A percentile compares a stretch with the other conserved stretches of the same genome.
Evolutionary conservation across 495 filamentous ascomycete species (phyloP).

Genomic region (Talaromyces wortmannii): DNA sequence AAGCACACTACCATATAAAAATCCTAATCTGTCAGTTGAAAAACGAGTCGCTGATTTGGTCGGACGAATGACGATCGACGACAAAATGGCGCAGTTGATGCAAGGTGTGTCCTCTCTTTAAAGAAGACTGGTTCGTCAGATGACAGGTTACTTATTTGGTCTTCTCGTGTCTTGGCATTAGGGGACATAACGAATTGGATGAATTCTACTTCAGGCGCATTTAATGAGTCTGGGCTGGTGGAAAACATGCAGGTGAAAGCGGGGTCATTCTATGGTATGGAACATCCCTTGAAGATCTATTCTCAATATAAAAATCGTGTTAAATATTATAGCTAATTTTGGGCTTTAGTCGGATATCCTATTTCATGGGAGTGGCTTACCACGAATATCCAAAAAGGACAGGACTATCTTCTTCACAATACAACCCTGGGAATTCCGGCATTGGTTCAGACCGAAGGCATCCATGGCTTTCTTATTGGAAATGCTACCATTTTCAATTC

Average conservation of each 20-base stretch:
- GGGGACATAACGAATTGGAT: slow-evolving; percentile 67
- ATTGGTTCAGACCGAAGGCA: slow-evolving; percentile 61
- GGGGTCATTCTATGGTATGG: slow-evolving; percentile 53
- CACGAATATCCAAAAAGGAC: slow-evolving; percentile 50
- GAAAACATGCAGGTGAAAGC: slow-evolving; percentile 57
- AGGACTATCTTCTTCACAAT: slow-evolving; percentile 57
- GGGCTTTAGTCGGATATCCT: slow-evolving; percentile 48
- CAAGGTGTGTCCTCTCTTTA: slow-evolving; percentile 32
- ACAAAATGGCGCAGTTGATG: slow-evolving; percentile 61
- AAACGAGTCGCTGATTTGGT: slow-evolving; percentile 57
- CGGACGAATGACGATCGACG: slow-evolving; percentile 61
- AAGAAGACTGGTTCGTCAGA: not conserved
- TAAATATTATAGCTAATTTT: not conserved
- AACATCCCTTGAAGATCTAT: not conserved
- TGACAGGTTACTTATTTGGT: slow-evolving; percentile 1
- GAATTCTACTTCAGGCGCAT: slow-evolving; percentile 45
- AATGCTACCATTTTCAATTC: slow-evolving; percentile 74
- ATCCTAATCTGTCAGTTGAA: slow-evolving; percentile 52
- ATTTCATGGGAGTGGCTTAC: slow-evolving; percentile 56
- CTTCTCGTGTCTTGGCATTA: slow-evolving; percentile 1
- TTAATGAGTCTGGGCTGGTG: slow-evolving; percentile 58
- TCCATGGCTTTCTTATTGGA: slow-evolving; percentile 61
- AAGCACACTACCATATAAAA: slow-evolving; percentile 42
- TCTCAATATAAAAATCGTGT: not conserved
- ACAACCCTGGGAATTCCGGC: slow-evolving; percentile 63